Conservation (phyloP, 345 rosid genomes). For the Salix suchowensis region DNA sequence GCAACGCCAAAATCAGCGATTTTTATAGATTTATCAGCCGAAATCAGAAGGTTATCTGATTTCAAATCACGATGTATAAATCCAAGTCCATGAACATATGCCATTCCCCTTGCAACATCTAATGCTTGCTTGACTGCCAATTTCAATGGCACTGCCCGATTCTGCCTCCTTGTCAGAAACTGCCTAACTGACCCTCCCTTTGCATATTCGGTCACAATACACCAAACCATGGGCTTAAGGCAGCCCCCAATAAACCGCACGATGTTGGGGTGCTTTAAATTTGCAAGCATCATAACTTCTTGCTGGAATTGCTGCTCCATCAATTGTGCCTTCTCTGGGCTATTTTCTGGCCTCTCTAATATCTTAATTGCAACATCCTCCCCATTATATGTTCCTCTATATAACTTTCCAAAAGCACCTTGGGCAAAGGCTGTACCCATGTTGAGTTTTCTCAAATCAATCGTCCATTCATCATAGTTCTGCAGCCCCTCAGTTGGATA, state of each 20-base stretch:
- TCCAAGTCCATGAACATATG: conserved; percentile 26
- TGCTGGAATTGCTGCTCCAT: conserved; percentile 36
- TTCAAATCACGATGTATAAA: conserved; percentile 27
- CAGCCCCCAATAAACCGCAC: conserved; percentile 30
- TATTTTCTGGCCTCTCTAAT: conserved; percentile 29
- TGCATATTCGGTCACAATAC: conserved; percentile 31
- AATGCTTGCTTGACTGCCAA: conserved; percentile 34
- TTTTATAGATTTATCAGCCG: conserved; percentile 23
- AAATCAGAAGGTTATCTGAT: conserved; percentile 29
- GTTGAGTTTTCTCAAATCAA: conserved; percentile 29
- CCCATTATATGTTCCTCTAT: conserved; percentile 31
- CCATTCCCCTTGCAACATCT: conserved; percentile 33
- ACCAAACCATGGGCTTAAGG: conserved; percentile 31
- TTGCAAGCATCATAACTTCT: conserved; percentile 31
- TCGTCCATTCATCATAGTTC: conserved; percentile 28
- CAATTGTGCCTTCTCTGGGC: conserved; percentile 24
- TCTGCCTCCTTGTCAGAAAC: conserved; percentile 17
- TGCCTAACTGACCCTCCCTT: conserved; percentile 32
- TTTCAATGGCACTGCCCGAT: conserved; percentile 27
- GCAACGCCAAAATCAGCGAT: conserved; percentile 35
- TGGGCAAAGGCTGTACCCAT: conserved; percentile 32
- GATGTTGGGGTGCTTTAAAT: conserved; percentile 25
- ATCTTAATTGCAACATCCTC: conserved; percentile 32
- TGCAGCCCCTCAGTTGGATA: conserved; percentile 22
- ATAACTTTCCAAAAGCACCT: conserved; percentile 29